Base-by-base conservation (phyloP, 805 yeast genomes). In the Sugiyamaella valdiviana region DNA sequence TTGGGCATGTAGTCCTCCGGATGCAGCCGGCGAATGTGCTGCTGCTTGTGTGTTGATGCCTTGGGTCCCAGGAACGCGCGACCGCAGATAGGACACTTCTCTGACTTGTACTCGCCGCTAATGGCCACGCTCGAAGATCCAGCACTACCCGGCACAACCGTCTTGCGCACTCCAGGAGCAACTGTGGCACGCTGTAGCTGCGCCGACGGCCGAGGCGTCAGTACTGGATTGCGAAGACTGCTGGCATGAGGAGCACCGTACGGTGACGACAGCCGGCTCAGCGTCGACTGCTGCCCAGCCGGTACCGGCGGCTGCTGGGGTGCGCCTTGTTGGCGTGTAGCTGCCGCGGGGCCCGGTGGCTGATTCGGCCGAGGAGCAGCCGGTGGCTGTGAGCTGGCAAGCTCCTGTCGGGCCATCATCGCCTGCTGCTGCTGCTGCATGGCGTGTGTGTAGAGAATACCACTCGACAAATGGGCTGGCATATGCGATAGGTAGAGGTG, bases 21-120 rank as follows among this genome's bases (percentile, higher is more conserved):
- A 44, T 73, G 77, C 35, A 72, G 58, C 37, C 76, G 59, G 19
- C 74, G 66, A 45, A 72, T 72, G 49, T 73, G 77, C 62, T 73
- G 77, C 57, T 73, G 77, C 54, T 68, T 70, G 57, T 72, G 76
- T 2, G 76, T 73, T 1, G 73, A 60, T 2, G 76, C 68, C 58
- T 69, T 70, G 24, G 76, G 76, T 20, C 77, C 77, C 54, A 66
- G 68, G 63, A 73, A 73, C 35, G 60, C 59, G 36, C 77, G 64
- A 14, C 69, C 69, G 57, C 77, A 73, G 46, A 66, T 59, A 42
- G 64, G 71, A 57, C 77, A 73, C 37, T 58, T 62, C 53, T 70
- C 74, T 36, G 62, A 56, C 21, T 64, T 57, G 54, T 37, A 53
- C 6, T 38, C 36, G 2, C 51, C 50, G 2, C n/a, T n/a, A n/a